A percentile compares a stretch with the other conserved stretches of the same genome.
Evolutionary conservation across 352 stramenopile genomes (phyloP).

Genomic region (Elongisporangium senticosum): DNA sequence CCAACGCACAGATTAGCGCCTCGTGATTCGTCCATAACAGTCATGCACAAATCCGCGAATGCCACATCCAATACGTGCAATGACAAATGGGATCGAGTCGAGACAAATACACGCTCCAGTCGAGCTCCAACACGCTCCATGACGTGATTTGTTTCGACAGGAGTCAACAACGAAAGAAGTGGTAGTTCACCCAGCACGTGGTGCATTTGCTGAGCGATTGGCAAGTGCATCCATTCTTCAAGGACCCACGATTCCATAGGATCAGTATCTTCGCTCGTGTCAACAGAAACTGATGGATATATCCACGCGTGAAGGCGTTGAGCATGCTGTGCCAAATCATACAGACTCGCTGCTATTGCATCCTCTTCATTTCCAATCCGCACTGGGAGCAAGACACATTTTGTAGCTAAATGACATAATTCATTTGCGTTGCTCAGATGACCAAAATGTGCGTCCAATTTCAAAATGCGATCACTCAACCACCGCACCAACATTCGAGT

Average conservation of each 20-base stretch:
- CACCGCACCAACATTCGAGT: conserved; percentile 27
- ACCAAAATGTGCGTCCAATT: conserved; percentile 54
- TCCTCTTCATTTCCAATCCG: not conserved
- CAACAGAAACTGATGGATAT: not conserved
- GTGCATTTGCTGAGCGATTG: not conserved
- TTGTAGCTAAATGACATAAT: conserved; percentile 28
- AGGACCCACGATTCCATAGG: not conserved
- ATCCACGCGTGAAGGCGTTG: not conserved
- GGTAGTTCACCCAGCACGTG: not conserved
- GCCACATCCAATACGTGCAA: not conserved
- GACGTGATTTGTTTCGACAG: not conserved
- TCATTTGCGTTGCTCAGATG: conserved; percentile 45
- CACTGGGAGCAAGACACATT: conserved; percentile 12
- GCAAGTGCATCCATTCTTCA: not conserved
- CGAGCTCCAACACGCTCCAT: not conserved
- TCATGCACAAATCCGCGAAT: not conserved
- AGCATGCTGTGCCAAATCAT: not conserved
- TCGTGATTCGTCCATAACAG: not conserved
- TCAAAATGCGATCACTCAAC: conserved; percentile 46
- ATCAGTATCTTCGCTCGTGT: not conserved
- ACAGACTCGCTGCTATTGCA: not conserved
- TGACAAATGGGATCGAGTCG: not conserved
- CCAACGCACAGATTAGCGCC: not conserved
- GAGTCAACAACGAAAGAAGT: not conserved
- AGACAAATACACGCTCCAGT: not conserved